These are phyloP conservation scores for Saturnispora silvae DNA, from an alignment of 805 yeast genomes.

Conservation along the genomic window DNA sequence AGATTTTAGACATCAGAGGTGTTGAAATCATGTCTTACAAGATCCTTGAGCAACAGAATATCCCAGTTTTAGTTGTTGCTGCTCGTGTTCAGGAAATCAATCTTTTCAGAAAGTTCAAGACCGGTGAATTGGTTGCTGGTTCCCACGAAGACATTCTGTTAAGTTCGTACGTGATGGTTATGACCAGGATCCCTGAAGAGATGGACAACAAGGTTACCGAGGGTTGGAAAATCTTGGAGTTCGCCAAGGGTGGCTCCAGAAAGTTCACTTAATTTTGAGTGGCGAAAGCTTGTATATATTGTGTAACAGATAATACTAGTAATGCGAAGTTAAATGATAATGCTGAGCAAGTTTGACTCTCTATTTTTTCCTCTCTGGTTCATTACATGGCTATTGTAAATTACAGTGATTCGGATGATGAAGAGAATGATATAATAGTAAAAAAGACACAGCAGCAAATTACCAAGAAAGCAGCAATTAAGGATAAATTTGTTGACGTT, in stretches of 20 bases:
- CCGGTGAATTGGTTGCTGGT: slow-evolving; percentile 94
- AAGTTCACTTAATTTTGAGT: slow-evolving; percentile 42
- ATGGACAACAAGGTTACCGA: slow-evolving; percentile 84
- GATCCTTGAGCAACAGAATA: slow-evolving; percentile 78
- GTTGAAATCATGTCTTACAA: slow-evolving; percentile 86
- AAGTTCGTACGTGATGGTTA: slow-evolving; percentile 93
- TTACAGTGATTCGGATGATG: no score
- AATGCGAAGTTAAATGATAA: no score
- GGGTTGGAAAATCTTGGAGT: slow-evolving; percentile 94
- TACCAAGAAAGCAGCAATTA: no score
- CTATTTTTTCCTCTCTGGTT: no score
- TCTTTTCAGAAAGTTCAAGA: slow-evolving; percentile 76
- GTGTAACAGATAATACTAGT: no score
- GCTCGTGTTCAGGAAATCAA: slow-evolving; percentile 96
- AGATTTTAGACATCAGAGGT: slow-evolving; percentile 87
- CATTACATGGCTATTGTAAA: no score
- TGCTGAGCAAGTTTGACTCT: no score
- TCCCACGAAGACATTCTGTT: slow-evolving; percentile 84
- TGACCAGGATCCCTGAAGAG: slow-evolving; percentile 88
- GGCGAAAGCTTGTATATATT: neutral
- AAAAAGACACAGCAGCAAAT: no score
- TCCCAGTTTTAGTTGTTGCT: slow-evolving; percentile 86
- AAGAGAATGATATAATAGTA: no score
- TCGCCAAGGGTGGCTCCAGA: slow-evolving; percentile 88
- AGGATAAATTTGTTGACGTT: no score